Conservation (phyloP, 495 filamentous ascomycete species). For the Podospora anserina region DNA sequence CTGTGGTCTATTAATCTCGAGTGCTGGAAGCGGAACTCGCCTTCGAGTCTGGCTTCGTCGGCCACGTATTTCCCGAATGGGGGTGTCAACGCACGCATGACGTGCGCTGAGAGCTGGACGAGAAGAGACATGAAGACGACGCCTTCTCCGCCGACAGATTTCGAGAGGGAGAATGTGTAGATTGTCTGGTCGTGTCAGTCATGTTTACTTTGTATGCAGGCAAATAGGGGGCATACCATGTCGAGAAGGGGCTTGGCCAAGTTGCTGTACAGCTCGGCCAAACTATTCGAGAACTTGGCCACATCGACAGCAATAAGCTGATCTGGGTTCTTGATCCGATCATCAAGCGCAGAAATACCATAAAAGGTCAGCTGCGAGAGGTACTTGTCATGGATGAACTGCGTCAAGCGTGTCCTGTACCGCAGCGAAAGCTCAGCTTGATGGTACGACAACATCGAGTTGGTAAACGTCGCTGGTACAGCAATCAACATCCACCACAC, state of each 20-base stretch:
- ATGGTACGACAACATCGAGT: constrained; percentile 98
- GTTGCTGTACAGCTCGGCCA: constrained; percentile 95
- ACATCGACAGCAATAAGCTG: constrained; percentile 97
- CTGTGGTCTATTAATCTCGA: constrained; percentile 90
- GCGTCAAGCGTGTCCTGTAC: constrained; percentile 87
- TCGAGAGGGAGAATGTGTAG: constrained; percentile 89
- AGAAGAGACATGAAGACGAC: constrained; percentile 90
- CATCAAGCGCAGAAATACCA: constrained; percentile 88
- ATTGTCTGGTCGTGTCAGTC: constrained; percentile 52
- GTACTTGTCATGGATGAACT: constrained; percentile 90
- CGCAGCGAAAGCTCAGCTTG: constrained; percentile 90
- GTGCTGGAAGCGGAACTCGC: constrained; percentile 94
- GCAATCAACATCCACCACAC: constrained; percentile 99
- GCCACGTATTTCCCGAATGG: constrained; percentile 98
- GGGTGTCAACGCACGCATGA: constrained; percentile 94
- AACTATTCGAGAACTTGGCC: constrained; percentile 88
- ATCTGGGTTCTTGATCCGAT: constrained; percentile 97
- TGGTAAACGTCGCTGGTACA: constrained; percentile 96
- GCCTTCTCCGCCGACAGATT: constrained; percentile 91
- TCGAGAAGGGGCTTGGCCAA: constrained; percentile 94
- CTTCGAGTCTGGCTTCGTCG: constrained; percentile 89
- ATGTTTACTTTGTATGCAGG: neutral
- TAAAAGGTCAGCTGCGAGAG: constrained; percentile 97
- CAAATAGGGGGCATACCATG: constrained; percentile 53
- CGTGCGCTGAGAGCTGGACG: constrained; percentile 85